Percentiles rank a stretch among this genome's conserved stretches.
Conservation (phyloP, 78 protist genomes). For the Dictyostelium brefeldianum region DNA sequence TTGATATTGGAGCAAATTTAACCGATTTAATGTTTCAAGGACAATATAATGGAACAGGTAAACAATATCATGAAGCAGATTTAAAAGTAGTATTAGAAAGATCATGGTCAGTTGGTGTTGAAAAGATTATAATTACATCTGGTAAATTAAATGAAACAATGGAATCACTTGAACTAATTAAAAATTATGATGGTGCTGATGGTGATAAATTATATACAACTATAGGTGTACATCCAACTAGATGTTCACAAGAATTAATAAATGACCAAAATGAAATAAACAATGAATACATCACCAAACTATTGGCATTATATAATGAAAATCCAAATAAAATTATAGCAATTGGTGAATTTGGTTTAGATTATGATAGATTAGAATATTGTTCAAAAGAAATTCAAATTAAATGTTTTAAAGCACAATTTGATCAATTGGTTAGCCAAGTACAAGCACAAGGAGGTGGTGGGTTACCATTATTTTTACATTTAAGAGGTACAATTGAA, state of each 20-base stretch:
- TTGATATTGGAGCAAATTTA: constrained; percentile 76
- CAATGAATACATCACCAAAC: constrained; percentile 3
- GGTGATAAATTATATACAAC: constrained; percentile 50
- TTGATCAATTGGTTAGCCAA: neutral
- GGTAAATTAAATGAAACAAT: constrained; percentile 43
- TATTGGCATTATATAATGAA: constrained; percentile 7
- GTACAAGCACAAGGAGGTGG: constrained; percentile 11
- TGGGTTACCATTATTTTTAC: constrained; percentile 68
- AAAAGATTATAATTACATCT: constrained; percentile 71
- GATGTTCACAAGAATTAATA: constrained; percentile 44
- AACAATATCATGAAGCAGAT: constrained; percentile 66
- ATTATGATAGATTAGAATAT: constrained; percentile 76
- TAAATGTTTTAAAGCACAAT: constrained; percentile 75
- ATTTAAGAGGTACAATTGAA: constrained; percentile 28
- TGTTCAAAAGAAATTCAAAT: constrained; percentile 75
- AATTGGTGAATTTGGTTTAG: constrained; percentile 85
- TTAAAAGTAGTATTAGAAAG: constrained; percentile 27
- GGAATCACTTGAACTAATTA: constrained; percentile 46
- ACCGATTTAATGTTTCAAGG: constrained; percentile 73
- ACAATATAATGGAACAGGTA: constrained; percentile 38
- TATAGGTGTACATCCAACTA: constrained; percentile 84
- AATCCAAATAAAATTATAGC: constrained; percentile 59
- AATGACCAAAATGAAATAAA: constrained; percentile 5
- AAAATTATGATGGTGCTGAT: neutral
- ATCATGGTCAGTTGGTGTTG: constrained; percentile 50